Conservation (phyloP, 164 flowering plant genomes). For the Hamamelis virginiana region DNA sequence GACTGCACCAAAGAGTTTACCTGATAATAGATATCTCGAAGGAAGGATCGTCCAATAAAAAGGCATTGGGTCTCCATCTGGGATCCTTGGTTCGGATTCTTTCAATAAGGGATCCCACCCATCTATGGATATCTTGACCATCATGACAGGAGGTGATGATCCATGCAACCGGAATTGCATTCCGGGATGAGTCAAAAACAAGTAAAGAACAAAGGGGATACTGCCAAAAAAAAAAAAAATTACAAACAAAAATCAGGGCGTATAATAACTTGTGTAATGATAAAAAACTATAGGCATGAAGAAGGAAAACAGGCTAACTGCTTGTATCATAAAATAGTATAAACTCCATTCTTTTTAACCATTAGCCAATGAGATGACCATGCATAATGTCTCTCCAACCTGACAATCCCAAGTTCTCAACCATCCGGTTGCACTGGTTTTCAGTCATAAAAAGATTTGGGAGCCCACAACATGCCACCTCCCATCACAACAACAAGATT, state of each 20-base stretch:
- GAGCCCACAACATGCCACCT: background rate
- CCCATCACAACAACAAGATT: too few species aligned
- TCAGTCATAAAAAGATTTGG: background rate
- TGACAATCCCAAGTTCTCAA: background rate
- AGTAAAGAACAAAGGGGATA: slow-evolving; percentile 41
- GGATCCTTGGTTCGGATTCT: slow-evolving; percentile 38
- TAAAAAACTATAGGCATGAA: background rate
- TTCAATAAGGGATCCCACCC: slow-evolving; percentile 42
- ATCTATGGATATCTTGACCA: slow-evolving; percentile 30
- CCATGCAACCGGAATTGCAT: slow-evolving; percentile 62
- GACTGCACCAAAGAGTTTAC: slow-evolving; percentile 13
- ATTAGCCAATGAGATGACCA: background rate
- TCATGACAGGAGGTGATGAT: slow-evolving; percentile 35
- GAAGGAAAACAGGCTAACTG: background rate
- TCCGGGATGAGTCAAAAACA: slow-evolving; percentile 48
- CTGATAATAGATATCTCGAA: slow-evolving; percentile 31
- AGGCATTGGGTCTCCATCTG: slow-evolving; percentile 40
- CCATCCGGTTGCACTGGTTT: background rate
- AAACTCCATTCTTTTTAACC: background rate
- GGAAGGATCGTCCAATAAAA: slow-evolving; percentile 46
- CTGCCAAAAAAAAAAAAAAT: slow-evolving; percentile 28
- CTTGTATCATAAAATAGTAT: background rate
- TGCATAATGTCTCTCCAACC: too few species aligned
- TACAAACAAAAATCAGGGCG: background rate
- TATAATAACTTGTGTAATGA: background rate